phyloP scores from a whole-genome alignment of 352 stramenopile genomes.

The Phytopythium sindhum region DNA sequence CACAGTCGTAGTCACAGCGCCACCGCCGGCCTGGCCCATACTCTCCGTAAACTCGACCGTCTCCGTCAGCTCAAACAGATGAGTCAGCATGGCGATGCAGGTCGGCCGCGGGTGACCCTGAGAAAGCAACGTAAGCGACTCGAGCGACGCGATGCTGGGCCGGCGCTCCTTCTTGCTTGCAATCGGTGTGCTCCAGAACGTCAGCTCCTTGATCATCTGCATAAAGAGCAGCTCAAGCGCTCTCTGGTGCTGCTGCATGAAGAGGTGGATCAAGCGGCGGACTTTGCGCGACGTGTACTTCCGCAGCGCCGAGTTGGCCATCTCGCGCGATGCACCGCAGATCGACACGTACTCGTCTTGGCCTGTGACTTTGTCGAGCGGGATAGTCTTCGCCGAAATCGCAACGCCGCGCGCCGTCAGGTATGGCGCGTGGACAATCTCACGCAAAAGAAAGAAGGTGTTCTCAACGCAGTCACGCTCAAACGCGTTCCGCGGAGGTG shows the following conservation, averaged over 20 bases:
- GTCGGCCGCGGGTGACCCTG: conserved; percentile 69
- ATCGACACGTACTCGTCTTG: conserved; percentile 88
- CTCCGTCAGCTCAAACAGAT: conserved; percentile 82
- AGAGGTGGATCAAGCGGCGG: conserved; percentile 76
- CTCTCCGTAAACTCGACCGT: conserved; percentile 80
- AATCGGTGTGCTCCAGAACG: conserved; percentile 71
- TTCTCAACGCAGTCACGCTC: conserved; percentile 81
- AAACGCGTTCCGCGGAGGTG: conserved; percentile 64
- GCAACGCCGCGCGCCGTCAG: conserved; percentile 73
- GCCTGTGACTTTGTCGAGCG: conserved; percentile 80
- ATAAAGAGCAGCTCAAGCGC: conserved; percentile 69
- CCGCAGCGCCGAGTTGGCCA: conserved; percentile 75
- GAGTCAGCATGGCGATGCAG: conserved; percentile 76
- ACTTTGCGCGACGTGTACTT: conserved; percentile 88
- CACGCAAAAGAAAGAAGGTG: conserved; percentile 70
- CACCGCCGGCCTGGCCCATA: conserved; percentile 20
- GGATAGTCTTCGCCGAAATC: conserved; percentile 86
- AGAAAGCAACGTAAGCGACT: conserved; percentile 61
- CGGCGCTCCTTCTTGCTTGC: conserved; percentile 28
- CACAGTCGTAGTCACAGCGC: conserved; percentile 43
- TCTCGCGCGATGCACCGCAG: conserved; percentile 77
- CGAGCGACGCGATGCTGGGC: conserved; percentile 48
- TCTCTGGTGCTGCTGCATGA: conserved; percentile 73
- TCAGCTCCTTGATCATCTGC: conserved; percentile 84
- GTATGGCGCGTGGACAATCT: conserved; percentile 83